Evolutionary conservation across 495 filamentous ascomycete species (phyloP).

Genomic region (Hypoxylon subgilvum): DNA sequence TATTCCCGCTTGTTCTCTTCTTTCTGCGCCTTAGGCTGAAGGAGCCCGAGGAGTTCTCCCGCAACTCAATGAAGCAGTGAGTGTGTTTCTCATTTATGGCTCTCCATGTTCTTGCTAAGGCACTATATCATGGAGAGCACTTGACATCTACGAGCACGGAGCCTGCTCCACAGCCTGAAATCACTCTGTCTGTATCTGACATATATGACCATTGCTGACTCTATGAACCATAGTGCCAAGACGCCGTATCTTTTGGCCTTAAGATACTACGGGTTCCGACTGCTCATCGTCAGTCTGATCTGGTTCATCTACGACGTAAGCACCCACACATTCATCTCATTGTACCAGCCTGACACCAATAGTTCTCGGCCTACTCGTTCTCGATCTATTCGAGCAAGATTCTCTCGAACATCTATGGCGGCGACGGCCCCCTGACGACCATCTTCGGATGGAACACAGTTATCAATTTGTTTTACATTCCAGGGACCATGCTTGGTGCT

Average conservation of each 20-base stretch:
- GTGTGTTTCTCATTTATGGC: not conserved
- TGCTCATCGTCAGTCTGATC: constrained; percentile 74
- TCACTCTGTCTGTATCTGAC: not conserved
- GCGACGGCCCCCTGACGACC: constrained; percentile 66
- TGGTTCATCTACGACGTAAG: constrained; percentile 89
- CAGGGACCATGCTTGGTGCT: constrained; percentile 78
- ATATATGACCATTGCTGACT: constrained; percentile 3
- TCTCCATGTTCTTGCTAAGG: not conserved
- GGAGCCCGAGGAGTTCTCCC: constrained; percentile 83
- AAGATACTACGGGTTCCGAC: constrained; percentile 65
- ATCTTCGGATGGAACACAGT: constrained; percentile 85
- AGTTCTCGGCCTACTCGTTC: constrained; percentile 80
- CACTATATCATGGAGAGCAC: constrained; percentile 17
- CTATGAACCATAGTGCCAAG: constrained; percentile 40
- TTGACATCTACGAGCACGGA: constrained; percentile 5
- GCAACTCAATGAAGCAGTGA: constrained; percentile 54
- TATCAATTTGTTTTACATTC: constrained; percentile 85
- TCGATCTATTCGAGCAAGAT: constrained; percentile 77
- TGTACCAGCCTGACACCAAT: constrained; percentile 8
- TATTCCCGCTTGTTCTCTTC: constrained; percentile 77
- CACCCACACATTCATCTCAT: not conserved
- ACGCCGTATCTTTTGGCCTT: constrained; percentile 63
- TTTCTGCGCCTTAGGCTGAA: constrained; percentile 75
- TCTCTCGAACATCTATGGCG: constrained; percentile 67
- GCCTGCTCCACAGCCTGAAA: not conserved